A percentile compares a stretch with the other conserved stretches of the same genome.
phyloP scores from a whole-genome alignment of 2,329 filamentous ascomycete species.

The Aspergillus alliaceus region DNA sequence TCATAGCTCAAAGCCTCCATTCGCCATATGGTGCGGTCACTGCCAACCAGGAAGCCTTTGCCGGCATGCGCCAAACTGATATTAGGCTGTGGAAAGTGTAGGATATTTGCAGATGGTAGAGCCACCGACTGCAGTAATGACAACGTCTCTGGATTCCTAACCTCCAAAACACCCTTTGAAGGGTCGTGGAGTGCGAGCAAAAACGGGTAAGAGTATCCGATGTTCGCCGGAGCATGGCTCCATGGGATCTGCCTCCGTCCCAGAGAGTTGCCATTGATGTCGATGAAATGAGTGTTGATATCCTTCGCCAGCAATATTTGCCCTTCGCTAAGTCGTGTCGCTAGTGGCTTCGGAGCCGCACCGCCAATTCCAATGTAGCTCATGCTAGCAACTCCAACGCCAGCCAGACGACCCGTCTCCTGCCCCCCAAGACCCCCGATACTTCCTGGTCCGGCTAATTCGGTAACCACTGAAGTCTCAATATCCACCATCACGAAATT shows the following conservation, averaged over 20 bases:
- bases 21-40: constrained; percentile 89
- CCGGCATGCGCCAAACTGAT: constrained; percentile 93
- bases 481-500: constrained; percentile 90
- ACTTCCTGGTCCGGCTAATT: constrained; percentile 75
- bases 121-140: constrained; percentile 84
- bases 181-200: constrained; percentile 82
- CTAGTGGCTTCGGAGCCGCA: constrained; percentile 87
- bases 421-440: constrained; percentile 64
- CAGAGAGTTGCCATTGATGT: constrained; percentile 75
- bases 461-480: constrained; percentile 68
- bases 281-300: constrained; percentile 90
- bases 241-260: constrained; percentile 90
- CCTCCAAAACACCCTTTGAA: constrained; percentile 80
- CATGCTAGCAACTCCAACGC: constrained; percentile 83
- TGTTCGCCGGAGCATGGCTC: constrained; percentile 80
- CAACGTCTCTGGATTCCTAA: constrained; percentile 88
- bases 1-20: constrained; percentile 94
- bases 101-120: constrained; percentile 75
- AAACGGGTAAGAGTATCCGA: constrained; percentile 97
- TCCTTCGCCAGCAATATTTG: constrained; percentile 95
- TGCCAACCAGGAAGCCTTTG: constrained; percentile 92
- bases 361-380: constrained; percentile 94
- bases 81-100: constrained; percentile 90
- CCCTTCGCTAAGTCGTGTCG: constrained; percentile 76
- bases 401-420: constrained; percentile 75